These are phyloP conservation scores for Sherardia arvensis DNA, from an alignment of 257 asterid genomes.

Conservation along the genomic window DNA sequence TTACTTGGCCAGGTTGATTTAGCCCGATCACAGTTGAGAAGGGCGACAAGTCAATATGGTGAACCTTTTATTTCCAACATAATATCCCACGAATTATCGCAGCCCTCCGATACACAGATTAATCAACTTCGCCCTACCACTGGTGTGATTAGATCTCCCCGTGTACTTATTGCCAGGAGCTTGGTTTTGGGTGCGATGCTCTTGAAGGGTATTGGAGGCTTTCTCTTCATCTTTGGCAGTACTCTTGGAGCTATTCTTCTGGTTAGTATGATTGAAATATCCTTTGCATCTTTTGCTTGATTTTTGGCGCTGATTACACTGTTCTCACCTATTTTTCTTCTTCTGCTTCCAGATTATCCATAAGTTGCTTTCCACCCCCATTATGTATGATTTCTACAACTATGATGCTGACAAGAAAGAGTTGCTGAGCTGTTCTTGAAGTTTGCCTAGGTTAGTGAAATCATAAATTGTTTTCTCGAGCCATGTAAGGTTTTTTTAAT, in stretches of 20 bases:
- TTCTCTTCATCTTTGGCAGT: conserved; percentile 74
- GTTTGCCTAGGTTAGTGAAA: too few relatives aligned
- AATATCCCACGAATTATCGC: too few relatives aligned
- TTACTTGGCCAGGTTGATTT: too few relatives aligned
- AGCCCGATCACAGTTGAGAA: too few relatives aligned
- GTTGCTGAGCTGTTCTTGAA: conserved; percentile 48
- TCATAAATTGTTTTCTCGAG: not conserved
- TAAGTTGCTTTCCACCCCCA: conserved; percentile 61
- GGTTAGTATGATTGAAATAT: conserved; percentile 28
- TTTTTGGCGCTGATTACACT: not conserved
- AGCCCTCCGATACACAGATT: too few relatives aligned
- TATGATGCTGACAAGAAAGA: conserved; percentile 71
- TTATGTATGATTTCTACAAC: conserved; percentile 89
- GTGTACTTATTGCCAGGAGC: too few relatives aligned
- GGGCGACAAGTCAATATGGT: too few relatives aligned
- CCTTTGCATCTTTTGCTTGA: not conserved
- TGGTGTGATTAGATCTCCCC: too few relatives aligned
- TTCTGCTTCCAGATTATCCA: conserved; percentile 50
- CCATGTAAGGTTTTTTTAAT: not conserved
- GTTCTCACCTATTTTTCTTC: not conserved
- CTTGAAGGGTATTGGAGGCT: too few relatives aligned
- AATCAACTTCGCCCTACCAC: too few relatives aligned
- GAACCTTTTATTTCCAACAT: too few relatives aligned
- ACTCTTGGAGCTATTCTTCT: conserved; percentile 72
- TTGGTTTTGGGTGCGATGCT: too few relatives aligned